Base-by-base conservation (phyloP, 768 basidiomycete species). In the Russula sp. region DNA sequence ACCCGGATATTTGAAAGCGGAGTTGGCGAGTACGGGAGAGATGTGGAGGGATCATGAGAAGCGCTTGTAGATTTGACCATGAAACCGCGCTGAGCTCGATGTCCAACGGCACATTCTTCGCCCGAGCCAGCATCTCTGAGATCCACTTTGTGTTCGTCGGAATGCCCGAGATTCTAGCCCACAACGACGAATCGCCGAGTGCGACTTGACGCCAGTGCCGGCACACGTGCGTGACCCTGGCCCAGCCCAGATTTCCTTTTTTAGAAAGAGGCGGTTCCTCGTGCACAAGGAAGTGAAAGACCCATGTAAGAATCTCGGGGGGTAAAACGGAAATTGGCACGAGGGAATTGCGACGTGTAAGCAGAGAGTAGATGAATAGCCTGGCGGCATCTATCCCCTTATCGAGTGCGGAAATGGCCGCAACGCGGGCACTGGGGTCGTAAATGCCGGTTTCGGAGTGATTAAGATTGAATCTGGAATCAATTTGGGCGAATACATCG, bases 191-290 rank as follows among this genome's bases (percentile, higher is more conserved):
- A 14, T 65, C 44, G 11, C 49, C 49, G 16, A 67, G 38, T 14
- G 66, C 55, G 10, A 63, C 49, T 9, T 59, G 52, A 36, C 63
- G 63, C 66, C 66, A 67, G 42, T 57, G 49, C 18, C 36, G 63
- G 42, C 66, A 67, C 13, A 67, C 66, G 36, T 67, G 66, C 13
- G 66, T 67, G 18, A 32, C 55, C 4, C 0, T 10, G 26, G 42
- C 30, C 55, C 55, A 57, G 26, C 55, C 55, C 18, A 57, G 10
- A 16, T 2, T 5, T 3, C 20, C 8, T 16, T 2, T 8, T 7
- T 2, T 8, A 7, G 54, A 16, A 24, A 14, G 24, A 7, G 54
- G 32, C 6, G 36, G 24, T 0, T 42, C 38, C 13, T 24, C 44
- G 10, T 26, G 22, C 10, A 30, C 22, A 20, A 28, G 42, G 22